Evolutionary conservation across 78 protist genomes (phyloP).

Genomic region (Dictyostelium citrinum): DNA sequence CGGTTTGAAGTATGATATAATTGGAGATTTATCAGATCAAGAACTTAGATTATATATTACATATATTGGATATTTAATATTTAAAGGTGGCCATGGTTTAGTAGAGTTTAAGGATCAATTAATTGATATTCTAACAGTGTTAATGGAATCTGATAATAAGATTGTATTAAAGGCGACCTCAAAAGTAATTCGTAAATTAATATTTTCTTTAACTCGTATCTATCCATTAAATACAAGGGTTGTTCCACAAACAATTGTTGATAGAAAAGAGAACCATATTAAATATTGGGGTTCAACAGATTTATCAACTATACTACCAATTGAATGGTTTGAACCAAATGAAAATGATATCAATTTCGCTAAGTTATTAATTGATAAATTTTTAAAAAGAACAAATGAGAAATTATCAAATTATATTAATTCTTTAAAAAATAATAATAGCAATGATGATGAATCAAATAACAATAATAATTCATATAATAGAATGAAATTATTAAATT

Average conservation of each 20-base stretch:
- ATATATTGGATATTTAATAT: conserved; percentile 38
- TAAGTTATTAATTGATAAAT: conserved; percentile 21
- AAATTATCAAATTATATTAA: background rate
- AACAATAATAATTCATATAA: background rate
- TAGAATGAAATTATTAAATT: conserved; percentile 20
- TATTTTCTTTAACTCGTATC: conserved; percentile 32
- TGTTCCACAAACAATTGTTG: background rate
- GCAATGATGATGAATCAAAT: background rate
- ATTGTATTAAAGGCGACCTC: background rate
- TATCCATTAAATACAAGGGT: conserved; percentile 45
- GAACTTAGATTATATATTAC: conserved; percentile 48
- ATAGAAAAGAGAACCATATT: conserved; percentile 3
- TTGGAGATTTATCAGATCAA: conserved; percentile 35
- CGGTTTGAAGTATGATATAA: background rate
- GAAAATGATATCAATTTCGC: conserved; percentile 28
- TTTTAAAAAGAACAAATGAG: background rate
- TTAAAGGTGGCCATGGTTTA: conserved; percentile 20
- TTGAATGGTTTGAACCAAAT: conserved; percentile 74
- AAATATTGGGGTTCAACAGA: conserved; percentile 58
- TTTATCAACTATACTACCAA: background rate
- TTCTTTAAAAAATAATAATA: background rate
- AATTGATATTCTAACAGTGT: background rate
- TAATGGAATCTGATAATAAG: conserved; percentile 36
- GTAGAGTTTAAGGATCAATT: background rate
- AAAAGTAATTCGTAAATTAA: conserved; percentile 45